phyloP scores from a whole-genome alignment of 345 rosid genomes.

The Aquilaria yunnanensis region DNA sequence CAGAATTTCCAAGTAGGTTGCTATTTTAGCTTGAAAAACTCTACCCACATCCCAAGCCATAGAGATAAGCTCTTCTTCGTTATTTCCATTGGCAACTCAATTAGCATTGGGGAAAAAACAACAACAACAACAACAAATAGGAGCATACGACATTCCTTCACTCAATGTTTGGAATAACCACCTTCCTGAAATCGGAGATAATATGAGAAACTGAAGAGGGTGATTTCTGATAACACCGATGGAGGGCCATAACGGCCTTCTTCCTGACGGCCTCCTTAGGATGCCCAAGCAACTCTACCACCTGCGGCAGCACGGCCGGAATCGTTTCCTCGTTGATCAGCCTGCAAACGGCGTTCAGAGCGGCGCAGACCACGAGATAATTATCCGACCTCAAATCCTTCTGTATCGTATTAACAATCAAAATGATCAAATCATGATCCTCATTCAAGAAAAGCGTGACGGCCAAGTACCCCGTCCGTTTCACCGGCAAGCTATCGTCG shows the following conservation, averaged over 20 bases:
- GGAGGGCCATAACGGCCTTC: conserved; percentile 98
- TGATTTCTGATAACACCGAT: conserved; percentile 82
- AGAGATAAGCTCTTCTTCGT: neutral
- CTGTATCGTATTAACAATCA: conserved; percentile 94
- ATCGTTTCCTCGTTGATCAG: conserved; percentile 97
- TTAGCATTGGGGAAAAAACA: neutral
- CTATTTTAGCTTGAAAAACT: too few relatives aligned
- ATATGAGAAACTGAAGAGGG: conserved; percentile 89
- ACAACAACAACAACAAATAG: neutral
- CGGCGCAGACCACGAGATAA: conserved; percentile 79
- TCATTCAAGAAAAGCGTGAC: conserved; percentile 90
- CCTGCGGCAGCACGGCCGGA: conserved; percentile 93
- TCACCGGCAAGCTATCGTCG: conserved; percentile 68
- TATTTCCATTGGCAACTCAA: neutral
- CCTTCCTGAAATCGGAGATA: conserved; percentile 86
- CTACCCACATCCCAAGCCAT: neutral
- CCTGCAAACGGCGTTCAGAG: conserved; percentile 83
- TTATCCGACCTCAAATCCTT: conserved; percentile 95
- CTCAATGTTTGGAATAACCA: neutral
- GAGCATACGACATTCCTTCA: too few relatives aligned
- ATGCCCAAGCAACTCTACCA: conserved; percentile 75
- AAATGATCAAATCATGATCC: conserved; percentile 89
- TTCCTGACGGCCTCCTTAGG: conserved; percentile 90
- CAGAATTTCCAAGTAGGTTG: too few relatives aligned
- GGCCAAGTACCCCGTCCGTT: conserved; percentile 93